A percentile compares a stretch with the other conserved stretches of the same genome.
Evolutionary conservation across 805 yeast genomes (phyloP).

Genomic region (Saccharomycodes ludwigii): DNA sequence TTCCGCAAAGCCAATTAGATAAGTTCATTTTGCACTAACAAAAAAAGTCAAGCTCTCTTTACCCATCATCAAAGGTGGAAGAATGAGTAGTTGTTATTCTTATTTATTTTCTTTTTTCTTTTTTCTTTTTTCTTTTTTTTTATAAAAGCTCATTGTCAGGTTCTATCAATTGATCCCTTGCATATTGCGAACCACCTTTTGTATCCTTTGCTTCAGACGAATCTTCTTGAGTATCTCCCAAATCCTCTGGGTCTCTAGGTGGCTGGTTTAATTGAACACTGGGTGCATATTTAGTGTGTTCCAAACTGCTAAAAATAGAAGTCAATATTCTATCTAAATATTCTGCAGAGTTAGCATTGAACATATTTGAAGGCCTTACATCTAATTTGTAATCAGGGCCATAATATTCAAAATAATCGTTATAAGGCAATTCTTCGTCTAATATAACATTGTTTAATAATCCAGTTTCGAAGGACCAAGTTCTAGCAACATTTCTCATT

Average conservation of each 20-base stretch:
- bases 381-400: constrained; percentile 95
- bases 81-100: too few species aligned
- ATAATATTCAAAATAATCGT: constrained; percentile 92
- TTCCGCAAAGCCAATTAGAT: too few species aligned
- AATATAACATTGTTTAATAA: constrained; percentile 57
- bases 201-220: constrained; percentile 68
- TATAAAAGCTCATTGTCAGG: constrained; percentile 64
- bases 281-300: constrained; percentile 92
- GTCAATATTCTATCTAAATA: constrained; percentile 75
- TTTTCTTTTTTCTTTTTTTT: not conserved
- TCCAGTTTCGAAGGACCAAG: constrained; percentile 94
- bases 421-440: constrained; percentile 68
- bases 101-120: too few species aligned
- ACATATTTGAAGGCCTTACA: constrained; percentile 93
- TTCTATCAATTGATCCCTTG: constrained; percentile 62
- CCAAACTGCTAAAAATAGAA: constrained; percentile 66
- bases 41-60: too few species aligned
- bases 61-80: too few species aligned
- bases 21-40: too few species aligned
- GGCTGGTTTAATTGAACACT: constrained; percentile 86
- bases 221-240: constrained; percentile 82
- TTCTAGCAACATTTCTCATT: constrained; percentile 83
- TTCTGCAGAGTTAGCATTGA: constrained; percentile 89
- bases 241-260: constrained; percentile 80
- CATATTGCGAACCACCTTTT: constrained; percentile 80